Evolutionary conservation across 2,329 filamentous ascomycete genomes (phyloP), one percentile per base, ranked within the genome.

Genomic region (Metarhizium robertsii): DNA sequence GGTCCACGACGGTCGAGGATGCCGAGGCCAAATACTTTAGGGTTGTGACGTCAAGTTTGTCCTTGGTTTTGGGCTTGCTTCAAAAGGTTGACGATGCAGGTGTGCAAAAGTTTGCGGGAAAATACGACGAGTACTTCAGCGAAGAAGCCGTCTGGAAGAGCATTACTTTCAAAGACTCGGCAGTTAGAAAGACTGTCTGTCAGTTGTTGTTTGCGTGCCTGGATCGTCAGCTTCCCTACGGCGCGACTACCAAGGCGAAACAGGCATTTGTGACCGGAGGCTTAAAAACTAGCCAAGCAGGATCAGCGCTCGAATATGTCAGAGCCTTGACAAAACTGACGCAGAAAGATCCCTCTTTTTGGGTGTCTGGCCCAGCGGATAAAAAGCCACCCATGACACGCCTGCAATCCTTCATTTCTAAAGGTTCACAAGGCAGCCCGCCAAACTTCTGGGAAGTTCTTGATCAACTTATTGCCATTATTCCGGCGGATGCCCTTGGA

Each of bases 21-120:
- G 85, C 90, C 4, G 82, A 91, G 61, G 82, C 87, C 18, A 96
- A 96, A 64, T 94, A 95, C 71, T 82, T 85, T 58, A 81, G 94
- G 50, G 91, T 96, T 4, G 65, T 84, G 2, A 76, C 75, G 10
- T 76, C 75, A 7, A 79, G 79, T 54, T 64, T 86, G 25, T 80
- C 78, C 1, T 70, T 86, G 6, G 76, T 84, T 2, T 62, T 80
- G 3, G 75, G 76, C 34, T 70, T 86, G 0, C 63, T 86, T 0
- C 71, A 75, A 49, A 68, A 30, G 29, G 47, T 83, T 2, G 69
- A 73, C 1, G 58, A 65, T 6, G 64, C 67, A 18, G 86, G 89
- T 42, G 69, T 87, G 3, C 73, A 78, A 13, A 86, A 85, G 62
- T 76, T 84, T 52, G 71, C 80, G 40, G 68, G 79, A 18, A 76